Evolutionary conservation across 2,329 filamentous ascomycete species (phyloP).

Genomic region (Zymoseptoria brevis): DNA sequence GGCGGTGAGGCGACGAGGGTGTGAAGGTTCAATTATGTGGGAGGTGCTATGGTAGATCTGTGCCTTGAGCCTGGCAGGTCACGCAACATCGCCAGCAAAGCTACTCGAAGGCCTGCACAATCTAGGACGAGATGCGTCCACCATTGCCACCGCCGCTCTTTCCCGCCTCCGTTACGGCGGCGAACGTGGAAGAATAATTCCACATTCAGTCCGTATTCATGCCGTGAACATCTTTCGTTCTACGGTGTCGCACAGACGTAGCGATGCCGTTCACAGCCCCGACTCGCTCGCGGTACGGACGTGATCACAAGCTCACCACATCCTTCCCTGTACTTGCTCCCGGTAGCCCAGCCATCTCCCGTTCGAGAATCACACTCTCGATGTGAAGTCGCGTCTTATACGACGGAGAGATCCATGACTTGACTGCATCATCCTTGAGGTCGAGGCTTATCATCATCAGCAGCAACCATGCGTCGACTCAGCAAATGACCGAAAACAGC

Average conservation of each 20-base stretch:
- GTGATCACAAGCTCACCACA: neutral
- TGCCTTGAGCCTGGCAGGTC: too few relatives aligned
- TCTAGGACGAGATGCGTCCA: neutral
- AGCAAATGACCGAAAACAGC: neutral
- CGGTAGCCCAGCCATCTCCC: neutral
- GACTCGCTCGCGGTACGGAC: neutral
- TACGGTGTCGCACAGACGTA: neutral
- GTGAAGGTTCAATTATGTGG: neutral
- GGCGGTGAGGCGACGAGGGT: neutral
- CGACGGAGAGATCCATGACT: neutral
- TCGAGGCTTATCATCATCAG: neutral
- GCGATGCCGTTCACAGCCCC: neutral
- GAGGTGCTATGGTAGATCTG: neutral
- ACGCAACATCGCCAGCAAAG: too few relatives aligned
- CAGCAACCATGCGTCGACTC: neutral
- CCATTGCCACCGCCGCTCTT: neutral
- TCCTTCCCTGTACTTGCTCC: neutral
- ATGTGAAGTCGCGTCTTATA: neutral
- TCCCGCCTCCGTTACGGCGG: neutral
- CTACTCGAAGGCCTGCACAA: neutral
- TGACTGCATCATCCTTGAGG: neutral
- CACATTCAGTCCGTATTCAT: neutral
- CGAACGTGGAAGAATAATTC: neutral
- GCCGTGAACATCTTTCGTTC: neutral
- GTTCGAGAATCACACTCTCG: neutral